Evolutionary conservation across 2,329 filamentous ascomycete genomes (phyloP).

Genomic region (Colletotrichum sp.): DNA sequence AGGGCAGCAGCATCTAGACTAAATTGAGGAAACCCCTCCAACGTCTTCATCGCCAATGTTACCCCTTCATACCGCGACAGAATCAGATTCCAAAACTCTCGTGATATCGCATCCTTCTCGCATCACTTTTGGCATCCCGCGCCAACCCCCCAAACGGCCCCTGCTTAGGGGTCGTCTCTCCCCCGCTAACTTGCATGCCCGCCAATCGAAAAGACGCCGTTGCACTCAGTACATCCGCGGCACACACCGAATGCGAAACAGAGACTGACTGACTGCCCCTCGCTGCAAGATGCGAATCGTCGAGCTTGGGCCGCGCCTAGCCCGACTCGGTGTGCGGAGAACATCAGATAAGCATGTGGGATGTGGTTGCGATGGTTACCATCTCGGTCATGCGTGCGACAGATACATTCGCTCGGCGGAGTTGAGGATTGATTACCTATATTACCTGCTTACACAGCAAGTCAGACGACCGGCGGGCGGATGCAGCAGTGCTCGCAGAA

Average conservation of each 20-base stretch:
- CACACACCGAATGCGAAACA: not conserved
- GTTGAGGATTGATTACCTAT: not conserved
- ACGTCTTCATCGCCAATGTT: not conserved
- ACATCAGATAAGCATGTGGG: slow-evolving; percentile 2
- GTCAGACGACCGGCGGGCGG: not conserved
- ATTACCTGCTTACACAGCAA: slow-evolving; percentile 13
- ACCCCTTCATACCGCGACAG: not conserved
- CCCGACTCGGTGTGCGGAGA: not conserved
- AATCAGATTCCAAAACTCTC: not conserved
- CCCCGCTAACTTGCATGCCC: not conserved
- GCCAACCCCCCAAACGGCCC: not conserved
- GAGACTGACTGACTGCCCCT: not conserved
- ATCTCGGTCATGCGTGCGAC: not conserved
- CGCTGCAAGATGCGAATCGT: not conserved
- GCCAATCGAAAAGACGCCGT: not conserved
- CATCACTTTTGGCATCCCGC: not conserved
- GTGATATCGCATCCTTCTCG: slow-evolving; percentile 2
- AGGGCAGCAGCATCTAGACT: not conserved
- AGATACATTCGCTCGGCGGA: not conserved
- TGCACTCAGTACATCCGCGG: not conserved
- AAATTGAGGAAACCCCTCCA: not conserved
- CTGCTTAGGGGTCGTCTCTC: not conserved
- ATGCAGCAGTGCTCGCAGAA: not conserved
- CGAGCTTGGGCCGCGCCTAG: not conserved
- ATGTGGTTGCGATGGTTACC: slow-evolving; percentile 13